These are phyloP conservation scores for Zalaria sp. DNA, from an alignment of 2,329 filamentous ascomycete species.

Conservation along the genomic window DNA sequence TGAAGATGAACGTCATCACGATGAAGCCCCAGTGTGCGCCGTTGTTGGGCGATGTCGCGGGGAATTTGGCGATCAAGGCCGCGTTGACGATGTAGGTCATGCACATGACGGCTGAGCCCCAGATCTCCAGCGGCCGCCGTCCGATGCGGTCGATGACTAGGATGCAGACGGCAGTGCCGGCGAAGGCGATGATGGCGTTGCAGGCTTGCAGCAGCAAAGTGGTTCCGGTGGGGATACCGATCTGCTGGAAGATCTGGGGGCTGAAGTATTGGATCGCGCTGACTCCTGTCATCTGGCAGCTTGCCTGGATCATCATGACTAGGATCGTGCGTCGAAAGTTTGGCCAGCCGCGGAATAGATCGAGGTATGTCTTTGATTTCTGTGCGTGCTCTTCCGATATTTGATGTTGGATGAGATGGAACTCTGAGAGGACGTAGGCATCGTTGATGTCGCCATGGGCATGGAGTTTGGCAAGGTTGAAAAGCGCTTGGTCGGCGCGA, in stretches of 20 bases:
- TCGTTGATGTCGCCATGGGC: constrained; percentile 11
- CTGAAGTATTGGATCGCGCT: constrained; percentile 15
- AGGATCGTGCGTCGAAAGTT: constrained; percentile 13
- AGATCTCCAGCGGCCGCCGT: constrained; percentile 10
- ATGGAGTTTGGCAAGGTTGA: constrained; percentile 10
- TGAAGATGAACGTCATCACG: constrained; percentile 12
- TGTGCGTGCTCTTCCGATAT: constrained; percentile 11
- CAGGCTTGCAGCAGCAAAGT: constrained; percentile 10
- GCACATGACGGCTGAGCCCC: constrained; percentile 9
- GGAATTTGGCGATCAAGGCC: constrained; percentile 10
- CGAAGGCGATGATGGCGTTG: constrained; percentile 11
- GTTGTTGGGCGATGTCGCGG: constrained; percentile 5
- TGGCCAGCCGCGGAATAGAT: constrained; percentile 11
- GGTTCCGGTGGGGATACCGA: constrained; percentile 9
- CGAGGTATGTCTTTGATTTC: constrained; percentile 8
- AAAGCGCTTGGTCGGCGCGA: constrained; percentile 7
- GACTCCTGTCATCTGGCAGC: constrained; percentile 17
- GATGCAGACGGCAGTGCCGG: constrained; percentile 9
- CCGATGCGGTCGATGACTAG: constrained; percentile 12
- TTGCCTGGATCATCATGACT: constrained; percentile 14
- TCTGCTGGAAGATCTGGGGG: constrained; percentile 11
- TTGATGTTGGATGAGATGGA: constrained; percentile 11
- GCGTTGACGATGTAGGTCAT: constrained; percentile 12
- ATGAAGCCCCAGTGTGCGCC: constrained; percentile 13
- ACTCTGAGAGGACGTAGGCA: constrained; percentile 12